These are phyloP conservation scores for Rhodotorula kratochvilovae DNA, from an alignment of 768 basidiomycete genomes.

Conservation along the genomic window DNA sequence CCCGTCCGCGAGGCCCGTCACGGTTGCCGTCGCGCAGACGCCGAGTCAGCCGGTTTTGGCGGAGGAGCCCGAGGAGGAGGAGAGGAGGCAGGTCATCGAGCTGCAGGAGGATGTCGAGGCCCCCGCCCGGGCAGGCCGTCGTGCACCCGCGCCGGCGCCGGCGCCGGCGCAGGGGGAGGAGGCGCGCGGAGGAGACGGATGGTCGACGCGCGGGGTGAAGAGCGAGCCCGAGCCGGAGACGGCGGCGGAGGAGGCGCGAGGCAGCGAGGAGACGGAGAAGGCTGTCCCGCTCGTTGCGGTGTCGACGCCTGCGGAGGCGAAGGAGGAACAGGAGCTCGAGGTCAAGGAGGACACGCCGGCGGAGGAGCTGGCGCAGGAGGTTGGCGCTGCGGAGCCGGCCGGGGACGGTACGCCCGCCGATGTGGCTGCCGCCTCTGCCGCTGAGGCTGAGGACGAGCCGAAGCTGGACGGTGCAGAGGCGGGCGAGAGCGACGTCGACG, in stretches of 20 bases:
- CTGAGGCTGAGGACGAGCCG: background rate
- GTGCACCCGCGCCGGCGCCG: background rate
- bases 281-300: too few relatives aligned
- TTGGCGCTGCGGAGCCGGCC: background rate
- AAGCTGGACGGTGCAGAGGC: background rate
- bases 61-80: background rate
- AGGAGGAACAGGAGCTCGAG: background rate
- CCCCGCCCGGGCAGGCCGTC: background rate
- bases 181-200: background rate
- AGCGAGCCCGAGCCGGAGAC: background rate
- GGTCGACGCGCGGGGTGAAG: background rate
- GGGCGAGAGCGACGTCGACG: background rate
- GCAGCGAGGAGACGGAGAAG: background rate
- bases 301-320: too few relatives aligned
- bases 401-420: background rate
- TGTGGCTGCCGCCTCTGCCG: background rate
- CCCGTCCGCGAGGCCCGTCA: background rate
- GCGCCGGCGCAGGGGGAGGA: background rate
- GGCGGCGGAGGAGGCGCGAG: background rate
- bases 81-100: background rate
- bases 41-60: background rate
- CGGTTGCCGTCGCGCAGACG: background rate
- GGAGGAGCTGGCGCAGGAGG: background rate
- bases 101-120: constrained; percentile 20
- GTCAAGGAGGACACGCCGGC: constrained; percentile 1